Percentiles rank a stretch among this genome's conserved stretches.
phyloP scores from a whole-genome alignment of 352 stramenopile species.

The Vaucheria bursata region DNA sequence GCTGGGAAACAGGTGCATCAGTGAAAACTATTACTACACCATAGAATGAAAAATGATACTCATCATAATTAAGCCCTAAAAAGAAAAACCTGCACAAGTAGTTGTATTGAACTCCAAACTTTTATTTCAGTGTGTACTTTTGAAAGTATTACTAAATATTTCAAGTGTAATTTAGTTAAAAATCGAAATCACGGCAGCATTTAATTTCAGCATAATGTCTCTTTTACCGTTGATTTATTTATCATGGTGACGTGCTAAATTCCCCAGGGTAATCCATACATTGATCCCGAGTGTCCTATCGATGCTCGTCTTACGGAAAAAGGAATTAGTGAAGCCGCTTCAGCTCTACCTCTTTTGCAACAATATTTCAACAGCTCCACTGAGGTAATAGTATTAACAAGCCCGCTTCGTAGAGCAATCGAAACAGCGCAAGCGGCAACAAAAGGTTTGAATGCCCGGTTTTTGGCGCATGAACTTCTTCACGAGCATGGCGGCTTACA shows the following conservation, averaged over 20 bases:
- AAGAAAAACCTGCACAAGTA: too few relatives aligned
- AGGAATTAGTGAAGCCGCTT: not conserved
- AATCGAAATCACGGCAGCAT: too few relatives aligned
- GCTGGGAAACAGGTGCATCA: slow-evolving; percentile 2
- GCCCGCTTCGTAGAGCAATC: not conserved
- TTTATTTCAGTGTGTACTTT: too few relatives aligned
- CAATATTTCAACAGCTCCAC: not conserved
- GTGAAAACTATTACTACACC: too few relatives aligned
- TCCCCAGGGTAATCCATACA: slow-evolving; percentile 1
- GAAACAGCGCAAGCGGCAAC: not conserved
- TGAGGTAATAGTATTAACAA: not conserved
- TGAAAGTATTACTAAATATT: too few relatives aligned
- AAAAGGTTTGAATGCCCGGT: not conserved
- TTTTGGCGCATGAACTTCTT: not conserved
- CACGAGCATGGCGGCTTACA: slow-evolving; percentile 5
- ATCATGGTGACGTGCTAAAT: too few relatives aligned
- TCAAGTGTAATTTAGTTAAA: too few relatives aligned
- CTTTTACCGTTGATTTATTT: too few relatives aligned
- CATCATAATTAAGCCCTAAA: too few relatives aligned
- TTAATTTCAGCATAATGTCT: too few relatives aligned
- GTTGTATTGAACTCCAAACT: too few relatives aligned
- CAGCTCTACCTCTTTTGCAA: not conserved
- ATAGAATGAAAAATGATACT: too few relatives aligned
- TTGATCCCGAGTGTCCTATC: not conserved
- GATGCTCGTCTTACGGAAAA: not conserved